These are phyloP conservation scores for Ceriops zippeliana DNA, from an alignment of 345 rosid genomes.

Conservation along the genomic window DNA sequence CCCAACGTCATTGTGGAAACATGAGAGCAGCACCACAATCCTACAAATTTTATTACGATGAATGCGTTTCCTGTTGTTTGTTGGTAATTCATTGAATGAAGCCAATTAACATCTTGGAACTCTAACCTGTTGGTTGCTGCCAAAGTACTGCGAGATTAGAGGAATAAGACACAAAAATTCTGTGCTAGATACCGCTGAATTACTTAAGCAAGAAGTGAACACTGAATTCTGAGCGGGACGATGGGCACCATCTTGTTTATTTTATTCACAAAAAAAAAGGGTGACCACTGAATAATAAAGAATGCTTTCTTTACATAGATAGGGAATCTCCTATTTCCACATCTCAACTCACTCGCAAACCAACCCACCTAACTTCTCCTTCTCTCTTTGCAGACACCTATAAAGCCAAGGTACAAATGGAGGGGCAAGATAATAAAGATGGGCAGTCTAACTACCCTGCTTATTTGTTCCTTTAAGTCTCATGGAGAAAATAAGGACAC, in stretches of 20 bases:
- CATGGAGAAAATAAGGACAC: constrained; percentile 16
- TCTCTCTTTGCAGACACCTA: constrained; percentile 7
- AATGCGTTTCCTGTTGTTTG: neutral
- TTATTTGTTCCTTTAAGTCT: constrained; percentile 28
- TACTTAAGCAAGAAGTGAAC: neutral
- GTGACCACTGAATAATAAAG: too few species aligned
- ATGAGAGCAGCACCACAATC: constrained; percentile 1
- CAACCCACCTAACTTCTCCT: neutral
- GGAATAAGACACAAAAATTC: constrained; percentile 9
- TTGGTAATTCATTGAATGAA: constrained; percentile 23
- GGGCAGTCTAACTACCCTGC: constrained; percentile 20
- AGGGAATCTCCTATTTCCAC: too few species aligned
- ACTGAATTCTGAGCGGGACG: too few species aligned
- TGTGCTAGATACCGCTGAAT: neutral
- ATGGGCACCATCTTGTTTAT: neutral
- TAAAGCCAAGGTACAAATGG: constrained; percentile 23
- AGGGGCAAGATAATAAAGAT: constrained; percentile 12
- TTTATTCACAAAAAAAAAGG: too few species aligned
- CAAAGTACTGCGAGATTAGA: neutral
- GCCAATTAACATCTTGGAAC: neutral
- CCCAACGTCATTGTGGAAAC: constrained; percentile 17
- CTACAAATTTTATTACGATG: neutral
- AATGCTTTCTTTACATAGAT: too few species aligned
- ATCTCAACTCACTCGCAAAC: neutral
- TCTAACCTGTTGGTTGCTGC: neutral